Evolutionary conservation across 345 rosid genomes (phyloP).

Genomic region (Linum trigynum): DNA sequence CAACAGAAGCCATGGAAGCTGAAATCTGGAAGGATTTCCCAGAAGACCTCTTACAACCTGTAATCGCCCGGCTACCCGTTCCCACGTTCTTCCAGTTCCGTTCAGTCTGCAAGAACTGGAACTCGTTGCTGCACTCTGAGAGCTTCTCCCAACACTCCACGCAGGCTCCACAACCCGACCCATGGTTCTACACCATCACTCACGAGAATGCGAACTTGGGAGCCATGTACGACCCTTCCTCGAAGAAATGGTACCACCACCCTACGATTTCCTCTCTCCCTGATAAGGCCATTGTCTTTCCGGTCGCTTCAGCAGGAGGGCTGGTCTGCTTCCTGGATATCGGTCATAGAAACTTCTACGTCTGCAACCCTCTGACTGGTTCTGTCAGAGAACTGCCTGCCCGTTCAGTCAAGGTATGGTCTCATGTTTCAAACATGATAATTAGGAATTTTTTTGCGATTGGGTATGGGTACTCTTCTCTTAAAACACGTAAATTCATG

Average conservation of each 20-base stretch:
- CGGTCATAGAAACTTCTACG: conserved; percentile 76
- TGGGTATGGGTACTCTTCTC: too few species aligned
- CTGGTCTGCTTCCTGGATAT: conserved; percentile 92
- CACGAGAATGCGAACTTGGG: conserved; percentile 82
- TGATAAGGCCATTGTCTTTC: conserved; percentile 57
- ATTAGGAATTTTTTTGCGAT: too few species aligned
- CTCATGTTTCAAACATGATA: too few species aligned
- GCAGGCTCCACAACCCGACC: conserved; percentile 43
- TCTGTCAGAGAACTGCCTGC: conserved; percentile 83
- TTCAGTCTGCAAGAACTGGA: conserved; percentile 77
- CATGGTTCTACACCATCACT: conserved; percentile 91
- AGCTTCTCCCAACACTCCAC: conserved; percentile 71
- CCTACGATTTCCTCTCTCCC: conserved; percentile 62
- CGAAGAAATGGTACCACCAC: conserved; percentile 71
- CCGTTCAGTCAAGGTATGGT: conserved; percentile 63
- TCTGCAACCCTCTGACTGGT: conserved; percentile 81
- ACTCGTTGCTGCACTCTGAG: conserved; percentile 55
- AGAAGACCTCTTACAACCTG: conserved; percentile 81
- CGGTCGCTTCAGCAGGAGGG: conserved; percentile 95
- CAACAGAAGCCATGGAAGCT: conserved; percentile 57
- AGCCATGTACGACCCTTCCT: conserved; percentile 77
- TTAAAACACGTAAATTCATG: too few species aligned
- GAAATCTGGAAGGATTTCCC: conserved; percentile 93
- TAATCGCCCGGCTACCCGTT: conserved; percentile 82
- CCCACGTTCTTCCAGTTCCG: conserved; percentile 83